Conservation (phyloP, 2,329 filamentous ascomycete species). For the Taxawa tesnikishii region DNA sequence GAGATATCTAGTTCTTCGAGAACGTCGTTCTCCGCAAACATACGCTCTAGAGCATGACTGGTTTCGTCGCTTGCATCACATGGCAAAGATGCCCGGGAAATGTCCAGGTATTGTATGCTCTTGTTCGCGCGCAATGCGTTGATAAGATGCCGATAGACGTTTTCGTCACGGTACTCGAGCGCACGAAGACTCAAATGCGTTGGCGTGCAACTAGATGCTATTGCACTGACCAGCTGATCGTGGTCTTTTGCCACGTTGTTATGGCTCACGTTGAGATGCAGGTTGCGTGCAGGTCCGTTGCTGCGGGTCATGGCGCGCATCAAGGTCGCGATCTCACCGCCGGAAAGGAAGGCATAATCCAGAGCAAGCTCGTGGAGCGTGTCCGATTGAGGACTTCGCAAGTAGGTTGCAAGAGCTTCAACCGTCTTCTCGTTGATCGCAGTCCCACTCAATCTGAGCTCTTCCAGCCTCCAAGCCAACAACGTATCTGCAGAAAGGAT, state of each 20-base stretch:
- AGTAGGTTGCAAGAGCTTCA: constrained; percentile 50
- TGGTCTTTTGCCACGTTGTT: constrained; percentile 45
- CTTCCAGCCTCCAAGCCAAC: constrained; percentile 54
- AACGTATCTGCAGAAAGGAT: constrained; percentile 55
- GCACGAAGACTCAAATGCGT: constrained; percentile 53
- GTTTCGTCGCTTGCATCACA: constrained; percentile 57
- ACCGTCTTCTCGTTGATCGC: constrained; percentile 50
- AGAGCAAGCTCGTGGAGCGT: constrained; percentile 49
- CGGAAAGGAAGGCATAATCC: constrained; percentile 55
- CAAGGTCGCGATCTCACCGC: constrained; percentile 51
- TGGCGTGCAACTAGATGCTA: constrained; percentile 42
- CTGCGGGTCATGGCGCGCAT: constrained; percentile 49
- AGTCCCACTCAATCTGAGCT: constrained; percentile 52
- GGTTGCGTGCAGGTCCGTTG: constrained; percentile 37
- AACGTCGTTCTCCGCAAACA: constrained; percentile 57
- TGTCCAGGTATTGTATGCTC: constrained; percentile 52
- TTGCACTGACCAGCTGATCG: constrained; percentile 38
- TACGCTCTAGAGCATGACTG: constrained; percentile 47
- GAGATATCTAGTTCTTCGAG: constrained; percentile 57
- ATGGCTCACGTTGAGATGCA: constrained; percentile 56
- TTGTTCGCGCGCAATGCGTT: constrained; percentile 50
- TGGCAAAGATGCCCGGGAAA: constrained; percentile 58
- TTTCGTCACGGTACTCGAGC: constrained; percentile 56
- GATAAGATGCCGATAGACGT: constrained; percentile 51
- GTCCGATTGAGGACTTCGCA: constrained; percentile 40